Conservation (phyloP, 139 green algal genomes). For the Volvox africanus region DNA sequence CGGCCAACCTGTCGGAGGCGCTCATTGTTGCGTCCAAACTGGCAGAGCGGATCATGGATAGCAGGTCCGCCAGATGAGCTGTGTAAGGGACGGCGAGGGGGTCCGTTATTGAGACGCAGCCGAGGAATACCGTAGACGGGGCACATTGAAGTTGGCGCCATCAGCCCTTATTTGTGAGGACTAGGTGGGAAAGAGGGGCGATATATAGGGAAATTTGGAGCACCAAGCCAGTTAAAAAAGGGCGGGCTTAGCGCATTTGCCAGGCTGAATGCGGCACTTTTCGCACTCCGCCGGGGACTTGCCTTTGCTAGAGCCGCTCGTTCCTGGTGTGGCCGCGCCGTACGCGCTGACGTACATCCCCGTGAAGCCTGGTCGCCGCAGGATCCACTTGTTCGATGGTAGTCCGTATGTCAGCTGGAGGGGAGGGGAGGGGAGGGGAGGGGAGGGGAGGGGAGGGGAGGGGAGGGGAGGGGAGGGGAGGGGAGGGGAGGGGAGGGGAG, state of each 20-base stretch:
- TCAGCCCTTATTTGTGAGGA: too few relatives aligned
- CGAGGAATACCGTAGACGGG: too few relatives aligned
- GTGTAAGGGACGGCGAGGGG: not conserved
- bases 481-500: not conserved
- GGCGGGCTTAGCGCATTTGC: too few relatives aligned
- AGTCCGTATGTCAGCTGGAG: not conserved
- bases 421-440: not conserved
- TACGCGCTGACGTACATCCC: conserved; percentile 16
- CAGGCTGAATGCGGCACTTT: too few relatives aligned
- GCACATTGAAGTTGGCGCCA: too few relatives aligned
- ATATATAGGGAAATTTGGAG: too few relatives aligned
- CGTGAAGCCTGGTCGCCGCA: conserved; percentile 16
- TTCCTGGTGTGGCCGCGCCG: not conserved
- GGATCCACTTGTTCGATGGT: not conserved
- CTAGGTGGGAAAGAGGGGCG: too few relatives aligned
- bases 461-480: not conserved
- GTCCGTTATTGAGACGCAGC: not conserved
- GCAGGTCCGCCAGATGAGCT: too few relatives aligned
- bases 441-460: not conserved
- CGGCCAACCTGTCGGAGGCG: not conserved
- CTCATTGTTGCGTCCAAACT: not conserved
- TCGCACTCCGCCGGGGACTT: too few relatives aligned
- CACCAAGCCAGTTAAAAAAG: too few relatives aligned
- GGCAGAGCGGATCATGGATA: too few relatives aligned
- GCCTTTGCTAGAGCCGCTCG: too few relatives aligned